Percentiles rank a stretch among this genome's conserved stretches.
phyloP scores from a whole-genome alignment of 805 yeast species.

The Kuraishia floccosa region DNA sequence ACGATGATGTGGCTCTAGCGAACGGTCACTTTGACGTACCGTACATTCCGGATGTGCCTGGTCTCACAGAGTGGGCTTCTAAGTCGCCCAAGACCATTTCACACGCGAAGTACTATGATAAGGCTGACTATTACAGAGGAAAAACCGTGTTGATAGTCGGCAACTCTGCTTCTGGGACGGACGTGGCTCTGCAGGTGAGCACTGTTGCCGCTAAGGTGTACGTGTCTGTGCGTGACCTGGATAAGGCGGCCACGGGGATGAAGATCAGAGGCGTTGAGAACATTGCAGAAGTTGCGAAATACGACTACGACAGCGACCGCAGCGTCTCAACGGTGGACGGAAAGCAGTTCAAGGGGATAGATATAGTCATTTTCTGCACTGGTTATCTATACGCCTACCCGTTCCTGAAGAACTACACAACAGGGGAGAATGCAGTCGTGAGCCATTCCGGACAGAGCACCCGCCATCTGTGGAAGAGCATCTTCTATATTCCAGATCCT shows the following conservation, averaged over 20 bases:
- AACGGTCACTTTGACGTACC: slow-evolving; percentile 39
- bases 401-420: slow-evolving; percentile 29
- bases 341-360: slow-evolving; percentile 30
- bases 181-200: slow-evolving; percentile 18
- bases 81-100: slow-evolving; percentile 20
- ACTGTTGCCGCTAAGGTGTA: slow-evolving; percentile 16
- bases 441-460: slow-evolving; percentile 25
- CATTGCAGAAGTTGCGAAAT: slow-evolving; percentile 13
- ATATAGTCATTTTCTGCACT: slow-evolving; percentile 56
- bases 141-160: slow-evolving; percentile 21
- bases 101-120: slow-evolving; percentile 33
- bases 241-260: slow-evolving; percentile 15
- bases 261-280: slow-evolving; percentile 12
- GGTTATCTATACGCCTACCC: slow-evolving; percentile 66
- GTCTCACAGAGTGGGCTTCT: slow-evolving; percentile 22
- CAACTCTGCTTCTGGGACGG: slow-evolving; percentile 4
- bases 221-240: slow-evolving; percentile 17
- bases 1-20: slow-evolving; percentile 28
- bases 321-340: slow-evolving; percentile 40
- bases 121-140: slow-evolving; percentile 18
- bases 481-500: slow-evolving; percentile 34
- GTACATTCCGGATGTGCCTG: slow-evolving; percentile 29
- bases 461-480: slow-evolving; percentile 29
- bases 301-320: slow-evolving; percentile 13
- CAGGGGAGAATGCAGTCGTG: slow-evolving; percentile 13